These are phyloP conservation scores for Colletotrichum karsti DNA, from an alignment of 2,329 filamentous ascomycete species.

Conservation along the genomic window DNA sequence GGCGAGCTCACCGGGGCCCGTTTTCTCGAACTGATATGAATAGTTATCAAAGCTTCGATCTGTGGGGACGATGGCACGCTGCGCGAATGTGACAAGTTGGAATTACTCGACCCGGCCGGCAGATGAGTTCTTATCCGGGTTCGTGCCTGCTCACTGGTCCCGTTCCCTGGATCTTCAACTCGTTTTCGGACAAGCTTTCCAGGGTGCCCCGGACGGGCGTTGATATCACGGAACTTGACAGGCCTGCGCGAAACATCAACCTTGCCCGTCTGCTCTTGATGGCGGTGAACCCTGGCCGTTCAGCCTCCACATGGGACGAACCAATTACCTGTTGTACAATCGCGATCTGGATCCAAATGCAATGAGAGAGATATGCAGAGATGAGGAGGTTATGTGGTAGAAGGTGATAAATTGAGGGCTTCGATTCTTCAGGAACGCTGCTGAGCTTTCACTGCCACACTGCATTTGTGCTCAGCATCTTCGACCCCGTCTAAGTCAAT, in stretches of 20 bases:
- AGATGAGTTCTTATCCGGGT: neutral
- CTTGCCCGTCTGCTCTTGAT: neutral
- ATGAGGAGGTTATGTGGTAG: neutral
- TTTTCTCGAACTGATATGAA: neutral
- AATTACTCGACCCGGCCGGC: neutral
- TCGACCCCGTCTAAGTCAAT: neutral
- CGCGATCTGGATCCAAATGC: neutral
- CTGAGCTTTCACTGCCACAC: neutral
- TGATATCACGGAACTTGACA: neutral
- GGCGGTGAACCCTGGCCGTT: neutral
- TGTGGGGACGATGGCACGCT: neutral
- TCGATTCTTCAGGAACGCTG: neutral
- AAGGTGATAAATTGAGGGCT: slow-evolving; percentile 8
- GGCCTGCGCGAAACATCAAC: neutral
- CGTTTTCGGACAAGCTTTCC: neutral
- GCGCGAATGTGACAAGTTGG: neutral
- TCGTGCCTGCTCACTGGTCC: neutral
- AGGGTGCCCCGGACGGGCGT: neutral
- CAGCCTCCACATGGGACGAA: neutral
- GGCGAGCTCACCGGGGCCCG: slow-evolving; percentile 1
- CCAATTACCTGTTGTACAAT: neutral
- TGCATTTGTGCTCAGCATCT: neutral
- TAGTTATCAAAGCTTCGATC: slow-evolving; percentile 1
- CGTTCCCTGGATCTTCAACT: neutral
- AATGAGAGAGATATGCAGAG: neutral